phyloP scores from a whole-genome alignment of 495 filamentous ascomycete genomes.

The Talaromyces stipitatus region DNA sequence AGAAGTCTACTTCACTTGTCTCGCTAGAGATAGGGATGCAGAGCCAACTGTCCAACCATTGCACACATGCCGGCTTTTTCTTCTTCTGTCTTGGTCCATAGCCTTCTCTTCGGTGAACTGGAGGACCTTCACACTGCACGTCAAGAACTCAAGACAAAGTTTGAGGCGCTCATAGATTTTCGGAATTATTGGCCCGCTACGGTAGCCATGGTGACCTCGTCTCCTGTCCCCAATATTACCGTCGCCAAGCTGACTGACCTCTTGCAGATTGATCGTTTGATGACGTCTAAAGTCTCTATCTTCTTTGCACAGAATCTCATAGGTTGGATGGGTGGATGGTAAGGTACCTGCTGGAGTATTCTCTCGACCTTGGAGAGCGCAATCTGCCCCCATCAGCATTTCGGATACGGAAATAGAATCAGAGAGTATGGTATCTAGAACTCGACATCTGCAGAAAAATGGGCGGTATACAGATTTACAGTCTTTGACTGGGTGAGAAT shows the following conservation, averaged over 20 bases:
- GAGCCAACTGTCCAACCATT: not conserved
- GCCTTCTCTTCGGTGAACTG: not conserved
- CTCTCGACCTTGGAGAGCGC: no score
- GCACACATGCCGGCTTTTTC: not conserved
- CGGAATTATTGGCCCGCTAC: not conserved
- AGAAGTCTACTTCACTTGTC: not conserved
- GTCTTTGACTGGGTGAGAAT: no score
- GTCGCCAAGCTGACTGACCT: not conserved
- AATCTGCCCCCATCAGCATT: no score
- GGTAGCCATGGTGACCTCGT: not conserved
- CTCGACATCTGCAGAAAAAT: no score
- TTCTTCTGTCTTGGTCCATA: not conserved
- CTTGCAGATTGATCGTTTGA: not conserved
- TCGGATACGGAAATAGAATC: no score
- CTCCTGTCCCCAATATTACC: no score
- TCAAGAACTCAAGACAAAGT: not conserved
- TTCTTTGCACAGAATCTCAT: constrained; percentile 3
- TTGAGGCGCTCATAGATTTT: not conserved
- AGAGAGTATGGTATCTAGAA: no score
- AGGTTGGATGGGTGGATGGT: not conserved
- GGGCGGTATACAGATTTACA: no score
- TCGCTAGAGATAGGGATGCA: not conserved
- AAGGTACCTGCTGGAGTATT: not conserved
- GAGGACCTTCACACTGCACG: not conserved
- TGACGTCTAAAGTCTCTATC: no score